A percentile compares a stretch with the other conserved stretches of the same genome.
phyloP scores from a whole-genome alignment of 441 rosid genomes.

The Jatropha podagrica region DNA sequence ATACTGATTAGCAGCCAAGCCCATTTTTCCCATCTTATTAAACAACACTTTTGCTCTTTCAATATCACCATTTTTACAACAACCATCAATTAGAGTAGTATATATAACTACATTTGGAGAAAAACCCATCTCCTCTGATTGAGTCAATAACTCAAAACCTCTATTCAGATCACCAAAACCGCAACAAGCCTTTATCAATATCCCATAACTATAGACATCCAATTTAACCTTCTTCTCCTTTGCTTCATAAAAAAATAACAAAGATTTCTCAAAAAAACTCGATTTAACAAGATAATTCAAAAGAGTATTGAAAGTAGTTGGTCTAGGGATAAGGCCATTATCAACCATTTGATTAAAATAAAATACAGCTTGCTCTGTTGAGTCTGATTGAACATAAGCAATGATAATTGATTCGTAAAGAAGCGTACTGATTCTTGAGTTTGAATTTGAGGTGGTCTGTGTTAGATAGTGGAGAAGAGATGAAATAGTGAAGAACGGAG shows the following conservation, averaged over 20 bases:
- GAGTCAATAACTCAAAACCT: conserved; percentile 46
- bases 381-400: conserved; percentile 48
- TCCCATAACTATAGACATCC: conserved; percentile 70
- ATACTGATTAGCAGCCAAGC: conserved; percentile 65
- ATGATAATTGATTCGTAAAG: conserved; percentile 51
- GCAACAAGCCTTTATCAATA: conserved; percentile 71
- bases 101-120: conserved; percentile 62
- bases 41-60: conserved; percentile 53
- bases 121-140: conserved; percentile 45
- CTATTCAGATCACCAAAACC: conserved; percentile 49
- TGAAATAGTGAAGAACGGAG: conserved; percentile 41
- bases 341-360: conserved; percentile 53
- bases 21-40: conserved; percentile 46
- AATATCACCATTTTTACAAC: conserved; percentile 64
- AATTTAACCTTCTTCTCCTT: conserved; percentile 33
- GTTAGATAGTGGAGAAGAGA: conserved; percentile 51
- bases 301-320: conserved; percentile 47
- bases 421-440: conserved; percentile 22
- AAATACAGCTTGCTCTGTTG: conserved; percentile 38
- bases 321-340: conserved; percentile 40
- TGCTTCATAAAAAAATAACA: conserved; percentile 40
- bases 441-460: conserved; percentile 15
- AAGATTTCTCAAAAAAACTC: conserved; percentile 41
- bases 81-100: conserved; percentile 80
- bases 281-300: conserved; percentile 42